A percentile compares a stretch with the other conserved stretches of the same genome.
Conservation (phyloP, 768 basidiomycete genomes). For the Hysterangium stoloniferum region DNA sequence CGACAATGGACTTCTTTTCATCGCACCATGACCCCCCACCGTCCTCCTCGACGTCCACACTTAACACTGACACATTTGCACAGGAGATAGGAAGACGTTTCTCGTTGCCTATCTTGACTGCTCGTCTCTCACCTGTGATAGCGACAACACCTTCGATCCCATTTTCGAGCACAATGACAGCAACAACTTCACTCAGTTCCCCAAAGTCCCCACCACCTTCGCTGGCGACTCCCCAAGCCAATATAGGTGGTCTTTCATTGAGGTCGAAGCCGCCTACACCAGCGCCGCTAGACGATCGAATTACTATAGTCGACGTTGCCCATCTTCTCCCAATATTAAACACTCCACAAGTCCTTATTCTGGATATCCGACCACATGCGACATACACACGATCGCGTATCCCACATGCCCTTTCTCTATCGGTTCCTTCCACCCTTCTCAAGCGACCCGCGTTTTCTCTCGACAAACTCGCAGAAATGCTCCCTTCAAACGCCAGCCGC, state of each 20-base stretch:
- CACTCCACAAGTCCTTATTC: conserved; percentile 46
- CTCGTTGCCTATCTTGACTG: conserved; percentile 26
- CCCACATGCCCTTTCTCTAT: conserved; percentile 67
- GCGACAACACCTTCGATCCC: conserved; percentile 19
- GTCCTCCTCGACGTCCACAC: background rate
- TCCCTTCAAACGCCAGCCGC: conserved; percentile 54
- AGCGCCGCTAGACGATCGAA: conserved; percentile 9
- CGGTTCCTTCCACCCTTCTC: conserved; percentile 90
- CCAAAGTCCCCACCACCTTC: conserved; percentile 26
- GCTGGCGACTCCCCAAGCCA: conserved; percentile 18
- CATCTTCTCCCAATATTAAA: conserved; percentile 26
- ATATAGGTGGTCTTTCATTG: conserved; percentile 13
- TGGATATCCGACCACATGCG: conserved; percentile 86
- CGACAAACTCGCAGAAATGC: conserved; percentile 68
- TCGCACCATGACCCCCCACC: conserved; percentile 1
- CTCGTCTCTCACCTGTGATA: conserved; percentile 25
- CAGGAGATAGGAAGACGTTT: conserved; percentile 46
- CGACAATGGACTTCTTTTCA: conserved; percentile 11
- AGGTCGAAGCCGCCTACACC: conserved; percentile 5
- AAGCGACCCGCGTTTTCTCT: conserved; percentile 85
- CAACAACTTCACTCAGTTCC: conserved; percentile 23
- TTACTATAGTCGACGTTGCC: conserved; percentile 22
- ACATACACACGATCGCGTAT: conserved; percentile 62
- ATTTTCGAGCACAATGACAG: conserved; percentile 12
- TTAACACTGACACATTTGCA: conserved; percentile 36